A percentile compares a stretch with the other conserved stretches of the same genome.
Conservation (phyloP, 768 basidiomycete genomes). For the Psilocybe tampanensis region DNA sequence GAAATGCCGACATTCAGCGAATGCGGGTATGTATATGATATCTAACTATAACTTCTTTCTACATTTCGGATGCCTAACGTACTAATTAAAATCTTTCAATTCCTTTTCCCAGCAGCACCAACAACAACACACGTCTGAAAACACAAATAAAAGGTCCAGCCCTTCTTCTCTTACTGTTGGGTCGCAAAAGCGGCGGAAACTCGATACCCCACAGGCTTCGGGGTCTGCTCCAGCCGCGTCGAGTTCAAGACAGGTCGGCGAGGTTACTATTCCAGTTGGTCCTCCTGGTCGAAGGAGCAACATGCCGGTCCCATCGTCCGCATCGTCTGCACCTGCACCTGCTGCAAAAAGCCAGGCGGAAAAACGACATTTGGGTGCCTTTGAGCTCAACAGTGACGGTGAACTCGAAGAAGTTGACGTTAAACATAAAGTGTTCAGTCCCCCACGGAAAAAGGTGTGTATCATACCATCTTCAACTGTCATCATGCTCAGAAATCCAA, state of each 20-base stretch:
- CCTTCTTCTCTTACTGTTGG: neutral
- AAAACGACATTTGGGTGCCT: constrained; percentile 8
- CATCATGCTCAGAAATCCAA: neutral
- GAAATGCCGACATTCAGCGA: neutral
- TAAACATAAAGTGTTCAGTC: neutral
- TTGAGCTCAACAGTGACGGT: constrained; percentile 17
- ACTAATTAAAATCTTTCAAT: neutral
- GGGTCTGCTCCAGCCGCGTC: neutral
- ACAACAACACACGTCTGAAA: neutral
- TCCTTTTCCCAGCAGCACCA: neutral
- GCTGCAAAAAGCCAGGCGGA: neutral
- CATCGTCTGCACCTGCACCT: neutral
- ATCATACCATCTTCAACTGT: neutral
- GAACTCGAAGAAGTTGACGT: no score
- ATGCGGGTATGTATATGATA: neutral
- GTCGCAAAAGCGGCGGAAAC: neutral
- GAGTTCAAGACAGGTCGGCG: neutral
- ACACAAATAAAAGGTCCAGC: neutral
- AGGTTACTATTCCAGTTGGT: neutral
- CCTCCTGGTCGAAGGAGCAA: neutral
- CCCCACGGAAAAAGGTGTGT: constrained; percentile 10
- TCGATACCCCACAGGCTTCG: no score
- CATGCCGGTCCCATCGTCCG: neutral
- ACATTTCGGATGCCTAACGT: neutral
- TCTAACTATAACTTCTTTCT: neutral